phyloP scores from a whole-genome alignment of 306 rosid species.

The Lathyrus tuberosus region DNA sequence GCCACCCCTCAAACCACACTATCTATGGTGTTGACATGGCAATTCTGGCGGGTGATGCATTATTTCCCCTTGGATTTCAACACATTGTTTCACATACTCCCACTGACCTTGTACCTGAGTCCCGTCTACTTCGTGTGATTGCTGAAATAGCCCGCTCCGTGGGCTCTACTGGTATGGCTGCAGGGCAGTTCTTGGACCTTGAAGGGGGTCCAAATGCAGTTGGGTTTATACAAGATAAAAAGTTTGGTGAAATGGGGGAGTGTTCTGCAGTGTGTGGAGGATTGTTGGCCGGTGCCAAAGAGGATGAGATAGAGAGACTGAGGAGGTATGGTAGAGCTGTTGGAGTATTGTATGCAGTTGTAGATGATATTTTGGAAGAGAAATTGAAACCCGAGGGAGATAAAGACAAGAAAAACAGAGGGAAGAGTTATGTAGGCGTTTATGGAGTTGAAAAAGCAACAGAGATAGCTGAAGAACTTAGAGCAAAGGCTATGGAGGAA shows the following conservation, averaged over 20 bases:
- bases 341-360: slow-evolving; percentile 76
- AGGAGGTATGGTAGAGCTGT: slow-evolving; percentile 90
- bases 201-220: slow-evolving; percentile 70
- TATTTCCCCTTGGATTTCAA: slow-evolving; percentile 86
- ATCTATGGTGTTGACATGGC: slow-evolving; percentile 92
- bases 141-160: slow-evolving; percentile 85
- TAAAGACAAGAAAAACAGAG: slow-evolving; percentile 44
- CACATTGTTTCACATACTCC: slow-evolving; percentile 93
- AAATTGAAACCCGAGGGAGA: slow-evolving; percentile 37
- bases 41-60: slow-evolving; percentile 89
- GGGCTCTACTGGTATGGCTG: slow-evolving; percentile 97
- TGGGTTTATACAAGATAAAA: slow-evolving; percentile 83
- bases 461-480: slow-evolving; percentile 78
- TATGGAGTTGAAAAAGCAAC: slow-evolving; percentile 81
- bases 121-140: slow-evolving; percentile 72
- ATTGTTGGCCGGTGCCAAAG: slow-evolving; percentile 79
- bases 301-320: slow-evolving; percentile 73
- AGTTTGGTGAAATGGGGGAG: slow-evolving; percentile 93
- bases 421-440: slow-evolving; percentile 69
- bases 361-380: slow-evolving; percentile 72
- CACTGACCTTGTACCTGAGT: slow-evolving; percentile 68
- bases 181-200: slow-evolving; percentile 91
- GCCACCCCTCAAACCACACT: slow-evolving; percentile 87
- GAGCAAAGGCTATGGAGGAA: slow-evolving; percentile 71
- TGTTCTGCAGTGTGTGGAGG: slow-evolving; percentile 97